Conservation (phyloP, 2,329 filamentous ascomycete genomes). For the Coniosporium tulheliwenetii region DNA sequence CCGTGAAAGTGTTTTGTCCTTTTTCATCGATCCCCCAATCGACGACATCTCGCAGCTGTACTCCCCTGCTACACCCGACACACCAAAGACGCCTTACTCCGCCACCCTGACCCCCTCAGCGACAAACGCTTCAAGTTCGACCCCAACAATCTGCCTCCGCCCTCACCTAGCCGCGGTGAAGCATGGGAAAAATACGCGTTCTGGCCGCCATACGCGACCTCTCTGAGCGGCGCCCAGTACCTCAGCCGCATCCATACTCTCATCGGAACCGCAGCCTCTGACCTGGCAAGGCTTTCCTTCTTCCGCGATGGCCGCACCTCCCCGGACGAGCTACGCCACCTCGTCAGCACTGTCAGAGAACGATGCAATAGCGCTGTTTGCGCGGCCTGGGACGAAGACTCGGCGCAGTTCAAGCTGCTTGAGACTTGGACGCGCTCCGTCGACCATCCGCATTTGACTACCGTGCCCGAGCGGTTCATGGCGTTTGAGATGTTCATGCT, state of each 20-base stretch:
- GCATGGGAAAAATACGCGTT: constrained; percentile 90
- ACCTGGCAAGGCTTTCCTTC: constrained; percentile 63
- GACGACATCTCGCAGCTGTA: constrained; percentile 82
- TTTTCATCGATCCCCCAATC: constrained; percentile 77
- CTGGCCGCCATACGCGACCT: constrained; percentile 89
- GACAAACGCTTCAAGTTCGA: constrained; percentile 72
- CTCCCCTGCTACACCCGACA: constrained; percentile 59
- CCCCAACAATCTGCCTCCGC: constrained; percentile 58
- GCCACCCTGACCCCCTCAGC: constrained; percentile 42
- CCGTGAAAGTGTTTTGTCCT: constrained; percentile 60
- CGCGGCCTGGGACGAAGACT: constrained; percentile 83
- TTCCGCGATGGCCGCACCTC: constrained; percentile 40
- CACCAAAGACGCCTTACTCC: constrained; percentile 41
- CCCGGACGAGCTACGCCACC: constrained; percentile 55
- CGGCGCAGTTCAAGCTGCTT: constrained; percentile 78
- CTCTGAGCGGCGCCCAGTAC: constrained; percentile 81
- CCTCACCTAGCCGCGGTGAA: constrained; percentile 59
- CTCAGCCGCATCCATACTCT: constrained; percentile 67
- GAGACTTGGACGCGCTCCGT: constrained; percentile 84
- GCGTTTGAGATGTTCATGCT: constrained; percentile 74
- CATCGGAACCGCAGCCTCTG: constrained; percentile 73
- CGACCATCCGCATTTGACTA: constrained; percentile 74
- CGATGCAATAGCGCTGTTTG: constrained; percentile 74
- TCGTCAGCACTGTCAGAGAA: constrained; percentile 69
- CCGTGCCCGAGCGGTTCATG: constrained; percentile 75